These are phyloP conservation scores for Dalechampia spathulata DNA, from an alignment of 441 rosid genomes.

Conservation along the genomic window DNA sequence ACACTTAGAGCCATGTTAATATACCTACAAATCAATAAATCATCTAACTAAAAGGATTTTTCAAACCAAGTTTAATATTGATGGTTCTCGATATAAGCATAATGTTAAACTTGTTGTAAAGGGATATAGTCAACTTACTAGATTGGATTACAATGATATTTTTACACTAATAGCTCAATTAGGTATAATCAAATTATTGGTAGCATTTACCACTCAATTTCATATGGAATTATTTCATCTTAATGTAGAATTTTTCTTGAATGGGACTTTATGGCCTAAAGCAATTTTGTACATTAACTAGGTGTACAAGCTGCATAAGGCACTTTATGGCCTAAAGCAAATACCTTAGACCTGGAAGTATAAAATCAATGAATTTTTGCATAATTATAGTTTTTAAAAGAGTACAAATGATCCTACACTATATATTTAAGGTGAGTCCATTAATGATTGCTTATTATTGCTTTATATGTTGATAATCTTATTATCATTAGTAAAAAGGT, in stretches of 20 bases:
- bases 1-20: not conserved
- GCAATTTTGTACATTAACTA: not conserved
- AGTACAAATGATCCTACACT: not conserved
- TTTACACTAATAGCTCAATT: not conserved
- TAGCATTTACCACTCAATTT: not conserved
- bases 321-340: not conserved
- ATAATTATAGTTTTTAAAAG: not conserved
- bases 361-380: not conserved
- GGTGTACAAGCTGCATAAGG: not conserved
- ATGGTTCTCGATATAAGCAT: not conserved
- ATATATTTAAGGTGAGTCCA: not conserved
- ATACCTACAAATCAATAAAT: not conserved
- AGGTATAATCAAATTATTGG: not conserved
- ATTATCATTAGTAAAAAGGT: not conserved
- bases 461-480: not conserved
- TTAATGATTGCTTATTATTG: not conserved
- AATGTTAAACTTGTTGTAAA: not conserved
- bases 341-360: not conserved
- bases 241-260: not conserved
- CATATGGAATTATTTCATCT: not conserved
- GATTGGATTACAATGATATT: not conserved
- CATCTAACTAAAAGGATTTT: not conserved
- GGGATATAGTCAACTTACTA: not conserved
- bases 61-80: not conserved
- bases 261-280: not conserved